Evolutionary conservation across 176 grass and related monocot genomes (phyloP).

Genomic region (Lolium multiflorum): DNA sequence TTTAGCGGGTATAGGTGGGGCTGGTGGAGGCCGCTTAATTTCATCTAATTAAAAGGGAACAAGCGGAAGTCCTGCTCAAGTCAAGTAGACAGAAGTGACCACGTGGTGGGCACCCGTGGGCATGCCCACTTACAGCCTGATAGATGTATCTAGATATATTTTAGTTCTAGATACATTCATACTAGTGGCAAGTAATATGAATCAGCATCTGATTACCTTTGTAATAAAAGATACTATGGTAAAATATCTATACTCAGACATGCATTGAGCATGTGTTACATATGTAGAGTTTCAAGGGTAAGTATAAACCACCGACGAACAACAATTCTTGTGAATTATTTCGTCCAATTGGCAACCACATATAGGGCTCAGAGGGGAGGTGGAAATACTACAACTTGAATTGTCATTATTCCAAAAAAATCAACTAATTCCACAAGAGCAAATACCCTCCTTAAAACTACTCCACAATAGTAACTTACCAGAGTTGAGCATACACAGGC

Average conservation of each 20-base stretch:
- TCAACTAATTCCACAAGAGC: not conserved
- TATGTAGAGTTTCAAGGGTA: not conserved
- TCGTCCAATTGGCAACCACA: not conserved
- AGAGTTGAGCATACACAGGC: not conserved
- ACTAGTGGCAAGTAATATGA: too few species aligned
- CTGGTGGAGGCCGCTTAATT: too few species aligned
- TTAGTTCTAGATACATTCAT: too few species aligned
- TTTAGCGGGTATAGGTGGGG: too few species aligned
- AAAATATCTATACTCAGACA: slow-evolving; percentile 9
- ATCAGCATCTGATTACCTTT: not conserved
- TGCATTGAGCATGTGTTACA: not conserved
- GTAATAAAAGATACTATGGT: not conserved
- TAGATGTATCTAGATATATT: too few species aligned
- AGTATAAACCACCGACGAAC: not conserved
- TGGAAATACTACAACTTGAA: not conserved
- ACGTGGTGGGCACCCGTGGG: too few species aligned
- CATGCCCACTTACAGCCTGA: too few species aligned
- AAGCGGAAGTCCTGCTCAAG: too few species aligned
- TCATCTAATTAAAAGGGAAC: too few species aligned
- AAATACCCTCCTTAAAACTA: not conserved
- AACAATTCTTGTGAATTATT: not conserved
- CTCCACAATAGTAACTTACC: not conserved
- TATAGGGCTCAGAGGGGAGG: not conserved
- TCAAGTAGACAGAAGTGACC: too few species aligned
- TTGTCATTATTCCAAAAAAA: not conserved